These are phyloP conservation scores for Lentinula aciculospora DNA, from an alignment of 768 basidiomycete species.

Conservation along the genomic window DNA sequence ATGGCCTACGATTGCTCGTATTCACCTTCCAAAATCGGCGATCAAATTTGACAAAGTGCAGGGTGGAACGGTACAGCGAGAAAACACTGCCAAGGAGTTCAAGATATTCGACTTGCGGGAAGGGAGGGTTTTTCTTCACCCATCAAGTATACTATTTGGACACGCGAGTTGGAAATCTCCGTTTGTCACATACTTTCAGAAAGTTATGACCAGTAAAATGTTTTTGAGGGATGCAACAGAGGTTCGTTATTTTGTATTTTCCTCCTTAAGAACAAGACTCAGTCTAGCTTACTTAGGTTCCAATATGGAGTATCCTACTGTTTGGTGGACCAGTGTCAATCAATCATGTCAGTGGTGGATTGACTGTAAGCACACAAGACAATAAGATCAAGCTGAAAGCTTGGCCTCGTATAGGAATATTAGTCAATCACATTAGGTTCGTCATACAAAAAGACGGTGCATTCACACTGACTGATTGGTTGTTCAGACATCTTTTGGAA, in stretches of 20 bases:
- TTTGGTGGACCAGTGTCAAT: slow-evolving; percentile 79
- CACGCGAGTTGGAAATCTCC: slow-evolving; percentile 69
- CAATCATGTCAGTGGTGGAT: slow-evolving; percentile 76
- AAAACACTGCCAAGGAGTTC: slow-evolving; percentile 81
- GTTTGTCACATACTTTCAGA: slow-evolving; percentile 81
- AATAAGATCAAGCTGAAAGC: slow-evolving; percentile 61
- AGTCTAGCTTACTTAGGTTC: slow-evolving; percentile 44
- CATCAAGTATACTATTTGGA: slow-evolving; percentile 73
- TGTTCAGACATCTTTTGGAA: slow-evolving; percentile 56
- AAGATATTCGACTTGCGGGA: slow-evolving; percentile 67
- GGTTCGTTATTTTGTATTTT: slow-evolving; percentile 33
- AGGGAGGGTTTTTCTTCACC: slow-evolving; percentile 76
- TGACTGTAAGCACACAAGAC: slow-evolving; percentile 54
- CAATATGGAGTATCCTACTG: slow-evolving; percentile 78
- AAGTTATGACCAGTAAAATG: slow-evolving; percentile 76
- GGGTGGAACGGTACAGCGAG: slow-evolving; percentile 78
- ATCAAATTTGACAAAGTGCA: slow-evolving; percentile 85
- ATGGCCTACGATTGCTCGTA: slow-evolving; percentile 78
- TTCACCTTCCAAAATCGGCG: slow-evolving; percentile 65
- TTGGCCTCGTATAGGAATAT: slow-evolving; percentile 86
- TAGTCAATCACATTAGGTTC: slow-evolving; percentile 82
- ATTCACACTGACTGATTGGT: neutral
- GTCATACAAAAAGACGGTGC: slow-evolving; percentile 9
- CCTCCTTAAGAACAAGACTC: neutral
- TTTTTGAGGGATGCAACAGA: slow-evolving; percentile 87